Evolutionary conservation across 1,139 yeast species (phyloP).

Genomic region (Candida sojae): DNA sequence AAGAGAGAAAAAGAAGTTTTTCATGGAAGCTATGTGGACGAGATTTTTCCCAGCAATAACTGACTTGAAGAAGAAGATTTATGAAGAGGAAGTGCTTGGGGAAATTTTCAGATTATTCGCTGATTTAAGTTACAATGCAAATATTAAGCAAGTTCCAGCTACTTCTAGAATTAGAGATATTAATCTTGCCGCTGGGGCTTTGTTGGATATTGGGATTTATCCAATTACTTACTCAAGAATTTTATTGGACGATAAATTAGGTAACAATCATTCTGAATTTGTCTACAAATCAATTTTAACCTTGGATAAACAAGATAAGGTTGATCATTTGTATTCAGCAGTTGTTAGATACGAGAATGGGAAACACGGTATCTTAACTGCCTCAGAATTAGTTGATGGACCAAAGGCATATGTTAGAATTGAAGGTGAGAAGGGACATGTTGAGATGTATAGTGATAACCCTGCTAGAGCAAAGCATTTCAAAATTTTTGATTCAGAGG

Average conservation of each 20-base stretch:
- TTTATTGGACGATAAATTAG: slow-evolving; percentile 36
- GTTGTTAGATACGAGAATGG: slow-evolving; percentile 35
- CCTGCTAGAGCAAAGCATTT: slow-evolving; percentile 35
- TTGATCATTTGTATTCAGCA: slow-evolving; percentile 39
- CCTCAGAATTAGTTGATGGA: slow-evolving; percentile 30
- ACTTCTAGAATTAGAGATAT: slow-evolving; percentile 40
- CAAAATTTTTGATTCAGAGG: slow-evolving; percentile 27
- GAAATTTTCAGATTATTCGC: slow-evolving; percentile 41
- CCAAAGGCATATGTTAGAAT: slow-evolving; percentile 33
- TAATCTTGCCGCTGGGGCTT: slow-evolving; percentile 59
- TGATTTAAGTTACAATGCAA: slow-evolving; percentile 40
- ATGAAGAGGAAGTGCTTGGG: slow-evolving; percentile 49
- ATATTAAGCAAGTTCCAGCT: slow-evolving; percentile 25
- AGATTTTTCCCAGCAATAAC: slow-evolving; percentile 56
- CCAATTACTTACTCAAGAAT: slow-evolving; percentile 51
- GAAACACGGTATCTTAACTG: slow-evolving; percentile 36
- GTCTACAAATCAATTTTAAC: slow-evolving; percentile 32
- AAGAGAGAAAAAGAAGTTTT: slow-evolving; percentile 41
- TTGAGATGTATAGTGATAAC: slow-evolving; percentile 35
- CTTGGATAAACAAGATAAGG: slow-evolving; percentile 30
- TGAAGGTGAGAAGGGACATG: slow-evolving; percentile 41
- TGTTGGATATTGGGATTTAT: slow-evolving; percentile 62
- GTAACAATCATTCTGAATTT: slow-evolving; percentile 28
- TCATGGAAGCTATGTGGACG: slow-evolving; percentile 72
- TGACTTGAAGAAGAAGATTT: slow-evolving; percentile 40